A percentile compares a stretch with the other conserved stretches of the same genome.
Evolutionary conservation across 2,329 filamentous ascomycete species (phyloP).

Genomic region (Bertia moriformis): DNA sequence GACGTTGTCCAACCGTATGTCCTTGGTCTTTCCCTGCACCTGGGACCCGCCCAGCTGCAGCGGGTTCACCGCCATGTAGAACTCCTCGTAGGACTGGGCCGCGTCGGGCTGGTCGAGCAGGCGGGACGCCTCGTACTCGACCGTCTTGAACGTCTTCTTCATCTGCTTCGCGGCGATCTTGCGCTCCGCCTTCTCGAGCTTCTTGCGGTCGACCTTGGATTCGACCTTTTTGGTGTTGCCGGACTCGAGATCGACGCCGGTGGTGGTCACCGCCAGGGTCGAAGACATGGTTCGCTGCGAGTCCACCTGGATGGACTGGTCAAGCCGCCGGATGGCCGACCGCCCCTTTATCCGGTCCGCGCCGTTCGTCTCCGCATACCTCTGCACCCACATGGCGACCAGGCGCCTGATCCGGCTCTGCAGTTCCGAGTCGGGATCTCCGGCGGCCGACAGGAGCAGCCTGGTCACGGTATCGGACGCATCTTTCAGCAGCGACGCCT

Average conservation of each 20-base stretch:
- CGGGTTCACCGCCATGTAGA: constrained; percentile 98
- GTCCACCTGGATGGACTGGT: constrained; percentile 89
- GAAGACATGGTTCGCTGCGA: constrained; percentile 92
- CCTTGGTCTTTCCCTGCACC: constrained; percentile 79
- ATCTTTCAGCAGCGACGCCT: constrained; percentile 63
- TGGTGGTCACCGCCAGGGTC: constrained; percentile 73
- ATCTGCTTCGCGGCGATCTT: constrained; percentile 98
- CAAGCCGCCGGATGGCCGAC: constrained; percentile 68
- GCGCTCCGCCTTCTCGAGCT: constrained; percentile 93
- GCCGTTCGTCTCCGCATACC: constrained; percentile 62
- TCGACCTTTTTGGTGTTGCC: constrained; percentile 88
- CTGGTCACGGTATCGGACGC: constrained; percentile 76
- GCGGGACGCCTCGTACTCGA: constrained; percentile 90
- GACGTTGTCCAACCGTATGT: constrained; percentile 93
- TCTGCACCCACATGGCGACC: constrained; percentile 78
- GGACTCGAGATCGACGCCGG: constrained; percentile 80
- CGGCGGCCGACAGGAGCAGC: constrained; percentile 83
- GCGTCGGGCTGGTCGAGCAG: constrained; percentile 71
- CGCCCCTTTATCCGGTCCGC: constrained; percentile 54
- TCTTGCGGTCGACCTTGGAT: constrained; percentile 95
- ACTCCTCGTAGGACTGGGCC: constrained; percentile 91
- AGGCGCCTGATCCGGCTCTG: constrained; percentile 68
- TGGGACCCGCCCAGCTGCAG: constrained; percentile 64
- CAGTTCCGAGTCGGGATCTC: constrained; percentile 57
- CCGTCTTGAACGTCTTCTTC: constrained; percentile 95